Evolutionary conservation across 768 basidiomycete species (phyloP), one percentile per base, ranked within the genome.

Genomic region (Suillus bovinus): DNA sequence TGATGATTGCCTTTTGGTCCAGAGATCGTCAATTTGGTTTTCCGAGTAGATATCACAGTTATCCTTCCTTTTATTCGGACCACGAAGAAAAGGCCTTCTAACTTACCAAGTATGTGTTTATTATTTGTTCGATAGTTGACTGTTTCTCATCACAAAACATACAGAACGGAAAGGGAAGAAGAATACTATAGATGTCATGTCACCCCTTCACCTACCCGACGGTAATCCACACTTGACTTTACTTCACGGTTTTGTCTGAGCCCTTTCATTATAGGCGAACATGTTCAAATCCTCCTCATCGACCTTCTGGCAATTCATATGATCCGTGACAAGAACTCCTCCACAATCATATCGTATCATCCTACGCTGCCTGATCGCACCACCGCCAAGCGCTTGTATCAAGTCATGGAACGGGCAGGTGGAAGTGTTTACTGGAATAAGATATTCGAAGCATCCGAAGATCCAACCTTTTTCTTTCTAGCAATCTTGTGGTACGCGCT

Each of bases 381-480:
- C 1, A 71, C 75, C 2, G 70, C 73, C 1, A 63, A 55, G 47
- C 67, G 66, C 5, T 66, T 78, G 14, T 66, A 69, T 47, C 68
- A 70, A n/a, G 68, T 78, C 34, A 67, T 74, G 5, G 70, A 70
- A 47, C 64, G 74, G 62, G 71, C 75, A 14, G 71, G 72, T 5
- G 66, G 74, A 41, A 77, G 77, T 42, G 74, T 78, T 1, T 68
- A 67, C 59, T 68, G 67, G 67, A 33, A 38, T 14, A 58, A 68
- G 44, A 65, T 68, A 60, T 65, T 67, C 46, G 9, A 42, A 4
- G 46, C 59, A 41, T 62, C 17, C 63, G 70, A 68, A 7, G 83
- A 84, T 61, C 81, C 82, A 5, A 84, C 82, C 1, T 82, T 84
- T 29, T 72, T 84, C 36, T 72, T 84, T 39, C 64, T 84, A 14